Conservation (phyloP, 805 yeast species). For the Pachysolen tannophilus region DNA sequence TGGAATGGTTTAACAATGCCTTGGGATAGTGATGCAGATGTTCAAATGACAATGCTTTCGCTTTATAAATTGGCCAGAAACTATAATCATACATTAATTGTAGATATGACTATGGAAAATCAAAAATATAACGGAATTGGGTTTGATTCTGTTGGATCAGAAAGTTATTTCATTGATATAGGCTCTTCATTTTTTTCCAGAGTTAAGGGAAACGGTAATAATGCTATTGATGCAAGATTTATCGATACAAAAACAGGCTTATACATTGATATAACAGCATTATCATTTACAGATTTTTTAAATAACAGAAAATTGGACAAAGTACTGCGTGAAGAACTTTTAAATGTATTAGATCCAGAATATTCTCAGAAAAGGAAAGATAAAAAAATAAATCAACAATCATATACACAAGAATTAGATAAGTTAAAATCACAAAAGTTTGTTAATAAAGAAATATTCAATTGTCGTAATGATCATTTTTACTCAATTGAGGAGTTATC, state of each 20-base stretch:
- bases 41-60: conserved; percentile 48
- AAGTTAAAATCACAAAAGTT: conserved; percentile 15
- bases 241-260: conserved; percentile 58
- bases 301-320: conserved; percentile 13
- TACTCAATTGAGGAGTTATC: conserved; percentile 34
- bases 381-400: conserved; percentile 10
- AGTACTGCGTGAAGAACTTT: conserved; percentile 6
- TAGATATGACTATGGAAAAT: conserved; percentile 23
- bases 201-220: conserved; percentile 40
- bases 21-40: conserved; percentile 64
- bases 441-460: conserved; percentile 22
- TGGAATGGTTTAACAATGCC: conserved; percentile 58
- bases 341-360: conserved; percentile 13
- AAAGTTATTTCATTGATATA: conserved; percentile 41
- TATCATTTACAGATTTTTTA: conserved; percentile 31
- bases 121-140: conserved; percentile 13
- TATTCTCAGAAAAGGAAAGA: conserved; percentile 9
- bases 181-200: conserved; percentile 45
- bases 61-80: conserved; percentile 35
- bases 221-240: conserved; percentile 60
- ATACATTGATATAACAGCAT: conserved; percentile 60
- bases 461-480: conserved; percentile 52
- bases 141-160: conserved; percentile 41
- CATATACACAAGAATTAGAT: conserved; percentile 12
- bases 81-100: conserved; percentile 40